Conservation (phyloP, 192 early-diverging fungal genomes). For the Umbelopsis sp. region DNA sequence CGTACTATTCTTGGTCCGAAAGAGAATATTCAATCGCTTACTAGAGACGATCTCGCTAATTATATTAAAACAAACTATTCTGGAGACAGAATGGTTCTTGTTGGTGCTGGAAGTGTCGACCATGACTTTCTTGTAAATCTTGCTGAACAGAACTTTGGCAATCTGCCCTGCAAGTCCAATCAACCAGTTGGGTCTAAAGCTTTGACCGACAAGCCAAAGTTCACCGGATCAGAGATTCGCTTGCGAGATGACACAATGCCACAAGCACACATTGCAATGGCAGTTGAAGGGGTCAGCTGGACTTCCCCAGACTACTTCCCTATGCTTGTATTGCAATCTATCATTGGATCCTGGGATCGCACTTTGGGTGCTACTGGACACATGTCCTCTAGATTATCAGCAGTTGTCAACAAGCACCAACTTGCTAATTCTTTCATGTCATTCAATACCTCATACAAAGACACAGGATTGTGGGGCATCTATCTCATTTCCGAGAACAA, state of each 20-base stretch:
- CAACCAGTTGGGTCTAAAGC: conserved; percentile 34
- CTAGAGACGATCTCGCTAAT: conserved; percentile 79
- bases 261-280: conserved; percentile 95
- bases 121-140: conserved; percentile 92
- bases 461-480: conserved; percentile 97
- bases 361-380: conserved; percentile 88
- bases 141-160: conserved; percentile 92
- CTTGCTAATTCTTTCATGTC: conserved; percentile 98
- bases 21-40: conserved; percentile 91
- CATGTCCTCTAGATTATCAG: conserved; percentile 87
- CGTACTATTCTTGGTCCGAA: conserved; percentile 91
- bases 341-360: conserved; percentile 97
- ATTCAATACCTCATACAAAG: conserved; percentile 98
- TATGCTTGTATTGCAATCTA: conserved; percentile 90
- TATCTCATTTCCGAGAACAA: conserved; percentile 89
- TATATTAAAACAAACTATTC: conserved; percentile 95
- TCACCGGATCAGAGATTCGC: conserved; percentile 93
- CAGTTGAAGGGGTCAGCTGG: conserved; percentile 95
- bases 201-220: conserved; percentile 59
- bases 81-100: conserved; percentile 95
- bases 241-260: conserved; percentile 93
- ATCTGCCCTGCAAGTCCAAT: conserved; percentile 46
- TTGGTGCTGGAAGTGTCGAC: conserved; percentile 90
- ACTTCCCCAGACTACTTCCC: conserved; percentile 94
- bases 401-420: conserved; percentile 76